A percentile compares a stretch with the other conserved stretches of the same genome.
Conservation (phyloP, 768 basidiomycete species). For the Suillus ampliporus region DNA sequence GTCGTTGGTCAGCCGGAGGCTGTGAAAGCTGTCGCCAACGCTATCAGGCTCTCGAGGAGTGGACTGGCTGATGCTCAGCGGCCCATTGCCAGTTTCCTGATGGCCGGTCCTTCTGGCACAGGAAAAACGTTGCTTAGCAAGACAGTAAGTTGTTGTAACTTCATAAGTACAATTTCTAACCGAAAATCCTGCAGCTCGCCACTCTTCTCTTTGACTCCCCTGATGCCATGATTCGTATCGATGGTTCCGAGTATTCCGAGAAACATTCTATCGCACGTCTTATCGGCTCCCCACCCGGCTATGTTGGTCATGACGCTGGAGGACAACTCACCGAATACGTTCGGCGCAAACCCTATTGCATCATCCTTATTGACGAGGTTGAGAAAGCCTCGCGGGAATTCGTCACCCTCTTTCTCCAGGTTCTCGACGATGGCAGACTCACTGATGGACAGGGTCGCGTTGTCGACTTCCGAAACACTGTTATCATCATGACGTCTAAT, state of each 20-base stretch:
- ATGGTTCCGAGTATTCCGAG: conserved; percentile 93
- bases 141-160: conserved; percentile 58
- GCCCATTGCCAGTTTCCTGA: conserved; percentile 92
- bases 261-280: conserved; percentile 76
- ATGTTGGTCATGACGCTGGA: conserved; percentile 89
- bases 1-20: conserved; percentile 94
- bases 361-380: conserved; percentile 86
- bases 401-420: conserved; percentile 76
- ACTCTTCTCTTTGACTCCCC: conserved; percentile 88
- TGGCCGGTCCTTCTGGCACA: conserved; percentile 91
- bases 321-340: conserved; percentile 95
- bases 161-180: not conserved
- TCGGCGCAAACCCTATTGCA: conserved; percentile 87
- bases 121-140: conserved; percentile 92
- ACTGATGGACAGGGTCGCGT: conserved; percentile 94
- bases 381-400: conserved; percentile 88
- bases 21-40: conserved; percentile 91
- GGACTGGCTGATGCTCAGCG: conserved; percentile 89
- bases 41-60: conserved; percentile 89
- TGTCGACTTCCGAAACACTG: conserved; percentile 87
- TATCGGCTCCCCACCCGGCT: conserved; percentile 80
- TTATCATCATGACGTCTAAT: conserved; percentile 96
- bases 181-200: conserved; percentile 64
- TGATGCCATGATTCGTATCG: conserved; percentile 91
- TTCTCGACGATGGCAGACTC: conserved; percentile 89